Percentiles rank a stretch among this genome's conserved stretches.
Evolutionary conservation across 2,329 filamentous ascomycete species (phyloP).

Genomic region (Neospermospora avenae): DNA sequence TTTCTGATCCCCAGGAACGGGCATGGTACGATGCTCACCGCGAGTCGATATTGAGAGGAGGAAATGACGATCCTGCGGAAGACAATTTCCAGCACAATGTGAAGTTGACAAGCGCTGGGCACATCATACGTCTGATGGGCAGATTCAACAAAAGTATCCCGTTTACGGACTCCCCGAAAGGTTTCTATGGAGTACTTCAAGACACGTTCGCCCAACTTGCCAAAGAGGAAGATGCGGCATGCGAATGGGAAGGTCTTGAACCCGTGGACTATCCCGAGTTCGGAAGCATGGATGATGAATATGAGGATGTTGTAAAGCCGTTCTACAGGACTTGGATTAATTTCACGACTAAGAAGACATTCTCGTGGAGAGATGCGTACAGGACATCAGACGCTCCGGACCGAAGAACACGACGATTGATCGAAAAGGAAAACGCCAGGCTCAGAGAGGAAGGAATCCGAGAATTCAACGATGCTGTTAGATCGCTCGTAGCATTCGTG

Average conservation of each 20-base stretch:
- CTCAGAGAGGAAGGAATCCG: slow-evolving; percentile 75
- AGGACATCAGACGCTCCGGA: slow-evolving; percentile 83
- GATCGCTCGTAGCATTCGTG: slow-evolving; percentile 81
- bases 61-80: slow-evolving; percentile 37
- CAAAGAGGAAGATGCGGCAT: slow-evolving; percentile 73
- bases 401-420: slow-evolving; percentile 72
- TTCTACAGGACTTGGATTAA: slow-evolving; percentile 82
- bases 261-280: slow-evolving; percentile 75
- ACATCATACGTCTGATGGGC: slow-evolving; percentile 74
- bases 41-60: slow-evolving; percentile 69
- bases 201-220: slow-evolving; percentile 78
- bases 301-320: slow-evolving; percentile 70
- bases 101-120: slow-evolving; percentile 73
- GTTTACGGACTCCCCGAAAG: slow-evolving; percentile 74
- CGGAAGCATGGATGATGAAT: slow-evolving; percentile 70
- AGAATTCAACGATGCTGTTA: slow-evolving; percentile 90
- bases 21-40: slow-evolving; percentile 98
- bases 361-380: slow-evolving; percentile 86
- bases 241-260: slow-evolving; percentile 61
- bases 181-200: slow-evolving; percentile 80
- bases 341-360: slow-evolving; percentile 82
- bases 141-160: slow-evolving; percentile 76
- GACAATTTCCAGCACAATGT: slow-evolving; percentile 65
- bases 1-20: slow-evolving; percentile 91
- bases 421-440: slow-evolving; percentile 94